phyloP scores from a whole-genome alignment of 257 asterid species.

The Solanum sejunctum region DNA sequence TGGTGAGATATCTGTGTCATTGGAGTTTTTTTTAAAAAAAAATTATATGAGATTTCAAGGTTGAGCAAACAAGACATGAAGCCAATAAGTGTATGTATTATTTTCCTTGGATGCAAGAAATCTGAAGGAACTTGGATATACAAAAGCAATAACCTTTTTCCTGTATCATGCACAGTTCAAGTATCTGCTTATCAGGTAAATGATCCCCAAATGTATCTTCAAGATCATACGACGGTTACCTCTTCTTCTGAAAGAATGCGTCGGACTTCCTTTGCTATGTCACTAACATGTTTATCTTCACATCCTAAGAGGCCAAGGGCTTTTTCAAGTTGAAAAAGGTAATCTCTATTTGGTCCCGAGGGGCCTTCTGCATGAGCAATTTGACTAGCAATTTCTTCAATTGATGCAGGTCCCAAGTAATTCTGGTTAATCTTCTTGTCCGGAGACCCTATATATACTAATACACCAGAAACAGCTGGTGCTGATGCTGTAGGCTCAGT shows the following conservation, averaged over 20 bases:
- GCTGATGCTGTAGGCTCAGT: conserved; percentile 37
- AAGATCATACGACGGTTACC: not conserved
- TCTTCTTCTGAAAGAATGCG: conserved; percentile 27
- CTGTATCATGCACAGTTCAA: not conserved
- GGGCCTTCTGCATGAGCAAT: conserved; percentile 85
- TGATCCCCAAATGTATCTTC: not conserved
- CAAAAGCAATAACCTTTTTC: not conserved
- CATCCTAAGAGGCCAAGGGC: conserved; percentile 71
- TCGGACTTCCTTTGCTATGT: conserved; percentile 71
- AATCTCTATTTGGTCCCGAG: conserved; percentile 90
- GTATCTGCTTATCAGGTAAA: not conserved
- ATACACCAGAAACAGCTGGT: conserved; percentile 51
- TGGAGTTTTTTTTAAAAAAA: no score
- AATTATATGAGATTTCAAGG: not conserved
- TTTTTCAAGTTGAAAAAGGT: conserved; percentile 83
- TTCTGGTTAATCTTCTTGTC: conserved; percentile 65
- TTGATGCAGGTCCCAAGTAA: conserved; percentile 84
- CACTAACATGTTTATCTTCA: conserved; percentile 66
- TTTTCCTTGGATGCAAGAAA: not conserved
- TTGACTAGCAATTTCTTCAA: conserved; percentile 76
- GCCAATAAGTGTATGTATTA: not conserved
- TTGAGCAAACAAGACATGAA: not conserved
- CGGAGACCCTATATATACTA: conserved; percentile 78
- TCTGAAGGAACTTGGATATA: not conserved
- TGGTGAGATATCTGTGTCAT: no score